Conservation (phyloP, 441 rosid species). For the Corymbia calophylla region DNA sequence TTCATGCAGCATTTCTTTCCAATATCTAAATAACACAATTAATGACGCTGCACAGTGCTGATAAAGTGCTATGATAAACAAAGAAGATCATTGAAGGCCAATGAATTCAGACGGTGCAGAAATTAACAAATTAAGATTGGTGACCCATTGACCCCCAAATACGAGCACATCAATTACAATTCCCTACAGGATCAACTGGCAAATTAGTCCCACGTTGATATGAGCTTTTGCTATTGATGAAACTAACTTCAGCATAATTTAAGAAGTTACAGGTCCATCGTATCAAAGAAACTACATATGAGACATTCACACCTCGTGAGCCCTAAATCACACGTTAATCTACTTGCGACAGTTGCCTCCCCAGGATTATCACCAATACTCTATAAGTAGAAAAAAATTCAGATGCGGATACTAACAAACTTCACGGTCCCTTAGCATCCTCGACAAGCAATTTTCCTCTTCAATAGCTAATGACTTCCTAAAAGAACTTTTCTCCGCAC, state of each 20-base stretch:
- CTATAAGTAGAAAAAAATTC: not conserved
- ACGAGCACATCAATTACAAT: not conserved
- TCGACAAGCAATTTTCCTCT: not conserved
- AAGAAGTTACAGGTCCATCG: not conserved
- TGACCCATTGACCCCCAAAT: not conserved
- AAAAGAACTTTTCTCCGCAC: not conserved
- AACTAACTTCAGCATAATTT: not conserved
- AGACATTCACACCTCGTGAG: not conserved
- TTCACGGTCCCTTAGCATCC: not conserved
- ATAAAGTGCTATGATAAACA: not conserved
- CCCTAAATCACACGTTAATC: not conserved
- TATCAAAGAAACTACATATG: not conserved
- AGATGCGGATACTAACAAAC: not conserved
- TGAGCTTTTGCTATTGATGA: not conserved
- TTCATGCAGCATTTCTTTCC: not conserved
- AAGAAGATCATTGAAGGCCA: not conserved
- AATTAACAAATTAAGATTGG: not conserved
- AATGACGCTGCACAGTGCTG: not conserved
- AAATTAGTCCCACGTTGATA: not conserved
- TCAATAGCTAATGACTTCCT: not conserved
- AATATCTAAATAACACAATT: not conserved
- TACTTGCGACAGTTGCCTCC: not conserved
- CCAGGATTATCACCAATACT: not conserved
- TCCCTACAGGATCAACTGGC: not conserved
- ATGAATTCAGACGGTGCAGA: not conserved